Evolutionary conservation across 306 rosid genomes (phyloP).

Genomic region (Dalbergia cultrata): DNA sequence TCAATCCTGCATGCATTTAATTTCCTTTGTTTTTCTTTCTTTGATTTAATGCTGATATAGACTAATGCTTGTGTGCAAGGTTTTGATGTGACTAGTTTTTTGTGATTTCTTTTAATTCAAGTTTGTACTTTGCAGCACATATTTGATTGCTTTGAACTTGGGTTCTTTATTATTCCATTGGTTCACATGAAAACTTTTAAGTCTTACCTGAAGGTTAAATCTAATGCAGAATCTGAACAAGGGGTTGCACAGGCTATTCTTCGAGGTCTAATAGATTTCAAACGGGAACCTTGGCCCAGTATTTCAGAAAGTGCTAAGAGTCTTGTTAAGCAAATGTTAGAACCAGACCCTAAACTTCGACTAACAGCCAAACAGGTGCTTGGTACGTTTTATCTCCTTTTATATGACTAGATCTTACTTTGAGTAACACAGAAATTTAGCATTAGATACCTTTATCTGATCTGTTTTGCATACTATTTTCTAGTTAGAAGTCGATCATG

Average conservation of each 20-base stretch:
- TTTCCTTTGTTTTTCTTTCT: neutral
- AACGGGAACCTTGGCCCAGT: slow-evolving; percentile 97
- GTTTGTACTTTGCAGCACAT: neutral
- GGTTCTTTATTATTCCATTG: slow-evolving; percentile 7
- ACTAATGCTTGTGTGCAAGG: neutral
- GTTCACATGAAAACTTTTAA: neutral
- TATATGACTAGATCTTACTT: slow-evolving; percentile 31
- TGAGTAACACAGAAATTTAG: neutral
- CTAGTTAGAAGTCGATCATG: neutral
- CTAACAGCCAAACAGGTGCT: slow-evolving; percentile 98
- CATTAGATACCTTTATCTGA: neutral
- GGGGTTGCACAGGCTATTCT: slow-evolving; percentile 93
- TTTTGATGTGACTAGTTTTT: neutral
- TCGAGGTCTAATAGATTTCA: slow-evolving; percentile 96
- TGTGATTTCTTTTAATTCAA: neutral
- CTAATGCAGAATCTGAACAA: slow-evolving; percentile 93
- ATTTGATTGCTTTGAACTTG: neutral
- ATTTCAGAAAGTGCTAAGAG: slow-evolving; percentile 94
- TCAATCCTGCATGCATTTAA: neutral
- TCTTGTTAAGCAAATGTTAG: slow-evolving; percentile 96
- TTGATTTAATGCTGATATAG: neutral
- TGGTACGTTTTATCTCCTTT: slow-evolving; percentile 69
- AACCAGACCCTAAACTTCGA: slow-evolving; percentile 97
- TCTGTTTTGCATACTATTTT: neutral
- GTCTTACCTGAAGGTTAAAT: slow-evolving; percentile 53